Conservation (phyloP, 2,329 filamentous ascomycete species). For the Penicillium sp. region DNA sequence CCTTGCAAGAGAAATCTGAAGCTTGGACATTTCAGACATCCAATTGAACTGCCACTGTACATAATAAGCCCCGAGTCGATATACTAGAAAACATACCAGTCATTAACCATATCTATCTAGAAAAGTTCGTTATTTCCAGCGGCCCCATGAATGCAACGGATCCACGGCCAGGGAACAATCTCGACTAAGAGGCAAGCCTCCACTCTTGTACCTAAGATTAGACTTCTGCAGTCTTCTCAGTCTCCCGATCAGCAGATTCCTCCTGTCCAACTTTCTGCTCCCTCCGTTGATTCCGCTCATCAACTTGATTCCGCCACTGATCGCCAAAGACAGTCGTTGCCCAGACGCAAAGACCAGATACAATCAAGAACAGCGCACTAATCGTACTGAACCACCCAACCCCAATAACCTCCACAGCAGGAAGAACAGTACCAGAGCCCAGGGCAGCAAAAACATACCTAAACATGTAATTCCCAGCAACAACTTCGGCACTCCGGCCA, state of each 20-base stretch:
- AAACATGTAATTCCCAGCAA: constrained; percentile 78
- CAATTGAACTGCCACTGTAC: too few relatives aligned
- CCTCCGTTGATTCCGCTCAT: constrained; percentile 47
- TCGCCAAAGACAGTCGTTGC: constrained; percentile 54
- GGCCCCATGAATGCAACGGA: background rate
- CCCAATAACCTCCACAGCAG: constrained; percentile 71
- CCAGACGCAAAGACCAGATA: constrained; percentile 49
- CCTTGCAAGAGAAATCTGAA: background rate
- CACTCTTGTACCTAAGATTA: background rate
- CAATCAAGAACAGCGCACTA: constrained; percentile 58
- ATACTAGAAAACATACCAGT: background rate
- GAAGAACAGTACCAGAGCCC: constrained; percentile 71
- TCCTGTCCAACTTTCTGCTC: constrained; percentile 21
- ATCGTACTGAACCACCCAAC: constrained; percentile 82
- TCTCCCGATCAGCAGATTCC: background rate
- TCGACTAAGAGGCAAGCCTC: too few relatives aligned
- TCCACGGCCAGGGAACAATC: background rate
- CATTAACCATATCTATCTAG: background rate
- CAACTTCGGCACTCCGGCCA: constrained; percentile 67
- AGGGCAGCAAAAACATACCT: constrained; percentile 73
- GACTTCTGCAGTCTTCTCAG: constrained; percentile 7
- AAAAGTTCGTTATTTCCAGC: background rate
- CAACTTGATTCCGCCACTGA: constrained; percentile 57
- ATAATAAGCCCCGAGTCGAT: too few relatives aligned
- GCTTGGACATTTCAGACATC: background rate